Evolutionary conservation across 495 filamentous ascomycete species (phyloP).

Genomic region (Talaromyces borbonicus): DNA sequence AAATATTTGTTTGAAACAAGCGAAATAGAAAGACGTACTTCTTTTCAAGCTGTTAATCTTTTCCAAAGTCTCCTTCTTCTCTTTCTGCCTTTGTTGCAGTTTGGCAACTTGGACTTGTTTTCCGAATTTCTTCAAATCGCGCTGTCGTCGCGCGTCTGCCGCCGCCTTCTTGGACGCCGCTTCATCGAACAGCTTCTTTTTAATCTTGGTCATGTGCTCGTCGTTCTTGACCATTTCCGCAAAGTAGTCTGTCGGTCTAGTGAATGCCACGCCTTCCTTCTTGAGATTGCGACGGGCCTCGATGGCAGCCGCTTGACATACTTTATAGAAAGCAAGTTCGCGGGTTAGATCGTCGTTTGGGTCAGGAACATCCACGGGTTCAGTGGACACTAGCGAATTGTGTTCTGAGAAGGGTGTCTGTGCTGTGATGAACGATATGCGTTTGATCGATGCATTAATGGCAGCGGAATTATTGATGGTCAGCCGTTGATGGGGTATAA

Average conservation of each 20-base stretch:
- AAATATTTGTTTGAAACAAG: no score
- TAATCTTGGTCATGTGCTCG: conserved; percentile 95
- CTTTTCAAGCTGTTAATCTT: conserved; percentile 90
- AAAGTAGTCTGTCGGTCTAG: conserved; percentile 87
- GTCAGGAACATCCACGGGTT: conserved; percentile 50
- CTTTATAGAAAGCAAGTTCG: conserved; percentile 88
- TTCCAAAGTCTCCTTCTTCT: conserved; percentile 81
- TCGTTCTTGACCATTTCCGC: conserved; percentile 98
- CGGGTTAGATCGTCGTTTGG: conserved; percentile 81
- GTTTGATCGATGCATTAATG: conserved; percentile 63
- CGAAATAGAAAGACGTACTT: conserved; percentile 45
- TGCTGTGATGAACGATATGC: conserved; percentile 57
- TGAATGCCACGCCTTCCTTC: conserved; percentile 75
- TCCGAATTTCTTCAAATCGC: conserved; percentile 97
- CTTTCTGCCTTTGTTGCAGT: conserved; percentile 83
- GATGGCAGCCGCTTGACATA: conserved; percentile 69
- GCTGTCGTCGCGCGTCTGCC: conserved; percentile 78
- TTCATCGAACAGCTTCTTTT: conserved; percentile 85
- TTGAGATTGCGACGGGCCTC: conserved; percentile 61
- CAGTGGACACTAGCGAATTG: conserved; percentile 46
- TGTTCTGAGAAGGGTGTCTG: conserved; percentile 55
- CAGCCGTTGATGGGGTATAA: conserved; percentile 80
- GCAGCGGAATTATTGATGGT: conserved; percentile 96
- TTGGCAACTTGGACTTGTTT: conserved; percentile 98
- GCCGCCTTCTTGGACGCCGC: conserved; percentile 87